phyloP scores from a whole-genome alignment of 208 protist species.

The Borovskyia barvae region DNA sequence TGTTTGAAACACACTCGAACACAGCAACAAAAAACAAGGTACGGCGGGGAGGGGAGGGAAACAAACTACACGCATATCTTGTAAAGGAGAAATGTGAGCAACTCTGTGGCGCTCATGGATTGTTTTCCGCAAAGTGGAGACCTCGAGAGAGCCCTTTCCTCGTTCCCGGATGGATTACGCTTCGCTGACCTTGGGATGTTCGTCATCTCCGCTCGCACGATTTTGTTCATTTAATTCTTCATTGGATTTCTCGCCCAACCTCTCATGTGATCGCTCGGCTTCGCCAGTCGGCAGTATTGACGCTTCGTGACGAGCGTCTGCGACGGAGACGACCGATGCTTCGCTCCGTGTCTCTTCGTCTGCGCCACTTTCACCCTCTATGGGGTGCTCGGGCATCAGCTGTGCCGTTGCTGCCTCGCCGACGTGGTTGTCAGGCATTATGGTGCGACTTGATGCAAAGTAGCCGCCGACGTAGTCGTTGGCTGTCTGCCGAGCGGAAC shows the following conservation, averaged over 20 bases:
- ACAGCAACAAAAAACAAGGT: no score
- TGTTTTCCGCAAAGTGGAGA: no score
- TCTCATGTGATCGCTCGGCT: not conserved
- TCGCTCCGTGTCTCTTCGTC: slow-evolving; percentile 18
- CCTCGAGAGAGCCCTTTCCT: no score
- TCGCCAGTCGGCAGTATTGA: not conserved
- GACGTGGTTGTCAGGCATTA: slow-evolving; percentile 13
- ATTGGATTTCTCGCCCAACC: not conserved
- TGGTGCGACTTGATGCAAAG: slow-evolving; percentile 20
- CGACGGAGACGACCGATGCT: slow-evolving; percentile 19
- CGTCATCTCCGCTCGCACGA: not conserved
- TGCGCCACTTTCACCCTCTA: not conserved
- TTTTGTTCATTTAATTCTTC: not conserved
- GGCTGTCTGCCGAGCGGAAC: slow-evolving; percentile 19
- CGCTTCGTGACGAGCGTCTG: slow-evolving; percentile 17
- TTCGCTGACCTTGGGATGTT: no score
- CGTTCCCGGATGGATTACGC: no score
- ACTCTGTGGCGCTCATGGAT: no score
- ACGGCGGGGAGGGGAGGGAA: no score
- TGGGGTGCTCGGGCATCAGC: not conserved
- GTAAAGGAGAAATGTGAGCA: no score
- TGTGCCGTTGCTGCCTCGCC: not conserved
- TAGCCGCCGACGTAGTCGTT: slow-evolving; percentile 30
- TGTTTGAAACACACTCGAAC: no score
- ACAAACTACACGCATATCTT: no score